Evolutionary conservation across 805 yeast species (phyloP).

Genomic region (Kuraishia cidri): DNA sequence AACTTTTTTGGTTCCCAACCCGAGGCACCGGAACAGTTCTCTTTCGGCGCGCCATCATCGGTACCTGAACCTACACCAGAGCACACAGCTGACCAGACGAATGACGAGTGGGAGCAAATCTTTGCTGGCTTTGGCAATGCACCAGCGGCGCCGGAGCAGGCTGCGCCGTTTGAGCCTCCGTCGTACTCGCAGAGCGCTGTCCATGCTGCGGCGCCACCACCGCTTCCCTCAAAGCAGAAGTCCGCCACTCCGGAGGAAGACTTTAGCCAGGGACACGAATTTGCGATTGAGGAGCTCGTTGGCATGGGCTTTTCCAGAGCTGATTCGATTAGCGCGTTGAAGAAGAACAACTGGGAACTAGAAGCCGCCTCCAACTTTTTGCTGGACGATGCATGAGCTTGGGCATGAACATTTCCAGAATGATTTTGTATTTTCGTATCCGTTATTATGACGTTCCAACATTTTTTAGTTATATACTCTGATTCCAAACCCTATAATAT

Average conservation of each 20-base stretch:
- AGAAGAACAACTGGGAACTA: conserved; percentile 62
- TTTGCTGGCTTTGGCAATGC: conserved; percentile 79
- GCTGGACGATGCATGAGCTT: conserved; percentile 53
- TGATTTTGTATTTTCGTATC: neutral
- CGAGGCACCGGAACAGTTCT: conserved; percentile 1
- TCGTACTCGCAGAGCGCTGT: conserved; percentile 3
- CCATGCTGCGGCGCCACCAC: conserved; percentile 6
- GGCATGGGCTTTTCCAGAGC: conserved; percentile 82
- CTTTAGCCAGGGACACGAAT: conserved; percentile 17
- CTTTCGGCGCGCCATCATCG: no score
- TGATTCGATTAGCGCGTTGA: conserved; percentile 61
- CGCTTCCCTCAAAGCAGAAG: conserved; percentile 8
- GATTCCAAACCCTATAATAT: neutral
- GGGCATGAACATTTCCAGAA: neutral
- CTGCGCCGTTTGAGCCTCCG: conserved; percentile 3
- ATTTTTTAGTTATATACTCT: no score
- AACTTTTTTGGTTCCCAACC: conserved; percentile 11
- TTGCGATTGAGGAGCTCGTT: conserved; percentile 67
- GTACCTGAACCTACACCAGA: no score
- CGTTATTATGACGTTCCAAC: neutral
- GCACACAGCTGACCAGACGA: conserved; percentile 30
- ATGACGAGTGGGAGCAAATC: conserved; percentile 90
- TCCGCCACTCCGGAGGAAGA: conserved; percentile 3
- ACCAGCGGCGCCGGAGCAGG: conserved; percentile 9
- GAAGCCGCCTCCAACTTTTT: conserved; percentile 84